Conservation (phyloP, 768 basidiomycete species). For the Lactarius vividus region DNA sequence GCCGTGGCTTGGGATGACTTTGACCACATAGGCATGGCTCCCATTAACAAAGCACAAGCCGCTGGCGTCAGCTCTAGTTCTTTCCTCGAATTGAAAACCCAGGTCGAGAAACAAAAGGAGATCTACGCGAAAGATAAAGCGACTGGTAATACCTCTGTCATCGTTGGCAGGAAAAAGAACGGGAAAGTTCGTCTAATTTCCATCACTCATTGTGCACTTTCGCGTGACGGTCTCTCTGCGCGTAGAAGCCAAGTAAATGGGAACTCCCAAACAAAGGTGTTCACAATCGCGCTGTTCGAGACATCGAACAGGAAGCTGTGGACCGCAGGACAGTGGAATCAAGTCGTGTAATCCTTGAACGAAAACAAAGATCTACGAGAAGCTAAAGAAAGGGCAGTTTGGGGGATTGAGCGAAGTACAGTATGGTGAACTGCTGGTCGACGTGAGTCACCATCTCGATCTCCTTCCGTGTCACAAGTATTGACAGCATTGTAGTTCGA, state of each 20-base stretch:
- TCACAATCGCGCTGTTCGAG: slow-evolving; percentile 55
- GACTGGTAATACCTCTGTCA: slow-evolving; percentile 48
- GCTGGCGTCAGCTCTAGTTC: slow-evolving; percentile 71
- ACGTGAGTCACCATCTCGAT: slow-evolving; percentile 48
- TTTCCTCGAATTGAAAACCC: slow-evolving; percentile 77
- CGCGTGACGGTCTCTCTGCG: not conserved
- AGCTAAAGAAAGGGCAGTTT: slow-evolving; percentile 71
- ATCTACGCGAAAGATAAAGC: slow-evolving; percentile 66
- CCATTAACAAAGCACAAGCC: slow-evolving; percentile 59
- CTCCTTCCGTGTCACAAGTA: slow-evolving; percentile 1
- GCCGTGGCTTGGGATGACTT: not conserved
- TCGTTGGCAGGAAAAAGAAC: slow-evolving; percentile 61
- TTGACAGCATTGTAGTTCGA: slow-evolving; percentile 55
- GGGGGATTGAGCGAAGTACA: slow-evolving; percentile 76
- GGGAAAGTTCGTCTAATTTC: slow-evolving; percentile 55
- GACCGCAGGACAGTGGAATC: slow-evolving; percentile 70
- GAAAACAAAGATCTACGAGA: slow-evolving; percentile 82
- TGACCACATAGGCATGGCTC: slow-evolving; percentile 38
- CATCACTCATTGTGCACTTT: not conserved
- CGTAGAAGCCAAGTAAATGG: slow-evolving; percentile 78
- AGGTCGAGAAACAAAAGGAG: slow-evolving; percentile 51
- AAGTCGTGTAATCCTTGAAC: slow-evolving; percentile 65
- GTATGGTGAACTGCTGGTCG: slow-evolving; percentile 68
- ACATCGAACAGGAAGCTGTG: slow-evolving; percentile 67
- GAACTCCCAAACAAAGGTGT: slow-evolving; percentile 74